These are phyloP conservation scores for Neocatenulostroma microsporum DNA, from an alignment of 2,329 filamentous ascomycete genomes.

Conservation along the genomic window DNA sequence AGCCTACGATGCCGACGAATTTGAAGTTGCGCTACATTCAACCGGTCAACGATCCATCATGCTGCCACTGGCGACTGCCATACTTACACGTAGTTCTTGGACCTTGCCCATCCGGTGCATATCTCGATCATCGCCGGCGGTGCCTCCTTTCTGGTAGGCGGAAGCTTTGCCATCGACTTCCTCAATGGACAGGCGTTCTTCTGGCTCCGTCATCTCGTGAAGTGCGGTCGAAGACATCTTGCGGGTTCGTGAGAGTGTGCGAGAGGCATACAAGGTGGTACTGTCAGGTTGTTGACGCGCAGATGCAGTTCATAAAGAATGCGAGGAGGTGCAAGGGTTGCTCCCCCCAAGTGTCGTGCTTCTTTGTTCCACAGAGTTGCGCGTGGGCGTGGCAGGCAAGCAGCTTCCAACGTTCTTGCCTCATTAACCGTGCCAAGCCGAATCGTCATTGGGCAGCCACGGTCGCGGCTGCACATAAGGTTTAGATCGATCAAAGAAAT, in stretches of 20 bases:
- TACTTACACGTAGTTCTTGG: conserved; percentile 39
- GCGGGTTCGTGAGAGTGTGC: too few relatives aligned
- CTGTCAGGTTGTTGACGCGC: background rate
- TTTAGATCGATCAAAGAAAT: background rate
- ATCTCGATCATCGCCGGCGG: conserved; percentile 33
- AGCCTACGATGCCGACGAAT: conserved; percentile 45
- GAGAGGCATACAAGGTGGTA: background rate
- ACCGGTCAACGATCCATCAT: background rate
- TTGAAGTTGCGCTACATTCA: conserved; percentile 36
- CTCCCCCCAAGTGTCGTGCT: background rate
- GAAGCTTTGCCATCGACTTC: conserved; percentile 14
- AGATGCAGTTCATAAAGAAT: background rate
- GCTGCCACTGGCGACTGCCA: too few relatives aligned
- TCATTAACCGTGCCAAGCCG: conserved; percentile 3
- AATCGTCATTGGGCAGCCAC: background rate
- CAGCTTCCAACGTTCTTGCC: conserved; percentile 4
- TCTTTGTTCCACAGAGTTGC: background rate
- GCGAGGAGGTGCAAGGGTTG: conserved; percentile 2
- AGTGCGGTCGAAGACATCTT: conserved; percentile 10
- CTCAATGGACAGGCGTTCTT: conserved; percentile 20
- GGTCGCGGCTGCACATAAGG: background rate
- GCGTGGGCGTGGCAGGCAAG: background rate
- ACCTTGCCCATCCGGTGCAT: conserved; percentile 46
- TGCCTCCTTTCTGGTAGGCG: conserved; percentile 22
- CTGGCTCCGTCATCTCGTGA: conserved; percentile 13